Evolutionary conservation across 2,329 filamentous ascomycete species (phyloP), one percentile per base, ranked within the genome.

Genomic region (Botrytis pseudocinerea): DNA sequence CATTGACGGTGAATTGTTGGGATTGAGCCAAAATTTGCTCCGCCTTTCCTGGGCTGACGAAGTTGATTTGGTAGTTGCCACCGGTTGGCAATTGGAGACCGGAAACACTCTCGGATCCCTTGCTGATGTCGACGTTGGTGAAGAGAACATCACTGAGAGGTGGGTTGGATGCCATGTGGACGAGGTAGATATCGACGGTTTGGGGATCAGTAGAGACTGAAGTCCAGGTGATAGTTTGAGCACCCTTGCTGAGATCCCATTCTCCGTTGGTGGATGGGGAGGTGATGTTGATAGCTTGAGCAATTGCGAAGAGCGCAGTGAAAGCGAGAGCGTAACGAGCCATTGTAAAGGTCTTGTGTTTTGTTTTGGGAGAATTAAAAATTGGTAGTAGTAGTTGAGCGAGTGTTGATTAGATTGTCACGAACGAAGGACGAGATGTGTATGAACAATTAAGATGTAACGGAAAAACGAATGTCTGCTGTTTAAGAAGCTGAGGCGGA

Each of bases 201-300:
- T 32, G 7, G 42, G 65, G 57, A 62, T 73, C 71, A n/a, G 71
- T 73, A n/a, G 7, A 14, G 25, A 73, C 71, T 25, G 71, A 62
- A 44, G 57, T 46, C 65, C 65, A 73, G 42, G 65, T 70, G 71
- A 73, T 73, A 42, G 51, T 69, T 73, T 73, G 71, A 28, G 46
- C 14, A 22, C 51, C 51, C 2, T 38, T 18, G 65, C n/a, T 62
- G 42, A 73, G 64, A 44, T 73, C 71, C 71, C 71, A 73, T 51
- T n/a, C 16, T 38, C 54, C 51, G 20, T 70, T n/a, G 4, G 44
- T 70, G 18, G 42, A 28, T 62, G 71, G 71, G 22, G 71, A 73
- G 25, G 71, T 73, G 46, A 73, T 70, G n/a, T 8, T 69, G 65
- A 73, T 70, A 40, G 71, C 71, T 51, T 73, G 71, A 62, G 71